phyloP scores from a whole-genome alignment of 805 yeast genomes.

The Lachancea mirantina region DNA sequence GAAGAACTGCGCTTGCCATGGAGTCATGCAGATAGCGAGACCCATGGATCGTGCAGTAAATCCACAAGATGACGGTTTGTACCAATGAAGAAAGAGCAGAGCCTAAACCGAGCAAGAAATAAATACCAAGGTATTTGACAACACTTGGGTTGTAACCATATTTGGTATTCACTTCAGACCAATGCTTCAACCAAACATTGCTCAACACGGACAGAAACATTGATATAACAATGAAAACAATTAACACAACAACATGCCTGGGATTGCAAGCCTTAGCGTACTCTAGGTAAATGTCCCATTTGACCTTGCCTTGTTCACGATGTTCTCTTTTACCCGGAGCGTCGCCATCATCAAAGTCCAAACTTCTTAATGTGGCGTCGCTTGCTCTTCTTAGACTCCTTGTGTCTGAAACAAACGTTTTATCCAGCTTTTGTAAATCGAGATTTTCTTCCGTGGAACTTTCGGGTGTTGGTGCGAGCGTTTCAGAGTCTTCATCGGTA shows the following conservation, averaged over 20 bases:
- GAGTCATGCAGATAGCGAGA: constrained; percentile 66
- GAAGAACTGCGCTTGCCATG: constrained; percentile 67
- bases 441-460: constrained; percentile 24
- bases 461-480: constrained; percentile 7
- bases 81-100: constrained; percentile 53
- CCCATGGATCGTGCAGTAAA: constrained; percentile 75
- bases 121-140: constrained; percentile 64
- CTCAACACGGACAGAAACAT: constrained; percentile 58
- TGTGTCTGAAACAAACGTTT: constrained; percentile 27
- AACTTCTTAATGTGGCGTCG: constrained; percentile 32
- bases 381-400: constrained; percentile 57
- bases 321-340: constrained; percentile 50
- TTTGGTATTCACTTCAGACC: constrained; percentile 85
- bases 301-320: constrained; percentile 88
- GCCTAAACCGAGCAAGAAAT: constrained; percentile 65
- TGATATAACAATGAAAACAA: constrained; percentile 48
- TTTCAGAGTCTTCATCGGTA: constrained; percentile 13
- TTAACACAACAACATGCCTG: constrained; percentile 49
- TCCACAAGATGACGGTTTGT: constrained; percentile 68
- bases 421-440: constrained; percentile 26
- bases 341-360: constrained; percentile 34
- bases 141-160: constrained; percentile 67
- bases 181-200: constrained; percentile 90
- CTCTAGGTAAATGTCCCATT: constrained; percentile 73
- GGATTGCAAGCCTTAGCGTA: constrained; percentile 87